Conservation (phyloP, 768 basidiomycete species). For the Suillus luteus region DNA sequence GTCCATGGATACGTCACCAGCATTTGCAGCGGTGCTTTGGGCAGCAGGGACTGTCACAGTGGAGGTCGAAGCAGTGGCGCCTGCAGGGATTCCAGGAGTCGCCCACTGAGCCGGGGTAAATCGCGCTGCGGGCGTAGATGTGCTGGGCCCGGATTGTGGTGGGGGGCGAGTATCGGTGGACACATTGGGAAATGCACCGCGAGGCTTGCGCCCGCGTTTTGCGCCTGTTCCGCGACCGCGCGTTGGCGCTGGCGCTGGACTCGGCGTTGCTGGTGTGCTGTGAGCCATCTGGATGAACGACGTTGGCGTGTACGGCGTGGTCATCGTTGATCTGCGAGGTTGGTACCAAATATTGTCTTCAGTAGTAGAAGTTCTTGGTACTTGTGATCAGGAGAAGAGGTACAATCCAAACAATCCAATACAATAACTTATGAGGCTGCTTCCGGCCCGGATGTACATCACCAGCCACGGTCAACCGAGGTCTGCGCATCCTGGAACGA, state of each 20-base stretch:
- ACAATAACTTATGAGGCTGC: background rate
- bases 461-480: too few relatives aligned
- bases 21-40: constrained; percentile 14
- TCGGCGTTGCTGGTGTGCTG: constrained; percentile 17
- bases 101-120: constrained; percentile 46
- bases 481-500: too few relatives aligned
- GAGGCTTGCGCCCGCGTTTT: constrained; percentile 52
- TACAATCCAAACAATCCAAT: background rate
- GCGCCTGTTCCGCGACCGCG: constrained; percentile 34
- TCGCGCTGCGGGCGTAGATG: constrained; percentile 22
- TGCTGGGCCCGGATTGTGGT: constrained; percentile 16
- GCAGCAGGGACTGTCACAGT: constrained; percentile 9
- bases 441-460: too few relatives aligned
- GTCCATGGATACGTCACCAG: constrained; percentile 11
- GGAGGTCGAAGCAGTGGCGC: constrained; percentile 13
- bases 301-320: constrained; percentile 24
- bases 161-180: constrained; percentile 19
- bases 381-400: background rate
- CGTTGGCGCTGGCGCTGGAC: constrained; percentile 22
- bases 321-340: constrained; percentile 17
- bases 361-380: background rate
- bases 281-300: constrained; percentile 32
- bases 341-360: background rate
- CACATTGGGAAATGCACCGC: constrained; percentile 36
- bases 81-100: constrained; percentile 19